Percentiles rank a stretch among this genome's conserved stretches.
phyloP scores from a whole-genome alignment of 805 yeast genomes.

The Myxozyma monticola region DNA sequence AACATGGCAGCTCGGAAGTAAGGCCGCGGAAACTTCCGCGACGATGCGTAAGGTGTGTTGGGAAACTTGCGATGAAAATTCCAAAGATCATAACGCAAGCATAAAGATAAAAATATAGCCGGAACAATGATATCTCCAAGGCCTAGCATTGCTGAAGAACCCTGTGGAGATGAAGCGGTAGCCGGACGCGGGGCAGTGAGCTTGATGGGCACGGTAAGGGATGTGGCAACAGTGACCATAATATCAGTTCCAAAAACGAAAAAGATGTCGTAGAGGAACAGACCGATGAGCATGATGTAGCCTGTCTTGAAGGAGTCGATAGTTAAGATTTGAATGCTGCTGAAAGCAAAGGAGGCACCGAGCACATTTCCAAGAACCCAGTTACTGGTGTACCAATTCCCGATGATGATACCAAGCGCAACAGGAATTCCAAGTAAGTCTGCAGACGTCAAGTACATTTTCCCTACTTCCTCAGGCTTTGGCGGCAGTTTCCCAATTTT shows the following conservation, averaged over 20 bases:
- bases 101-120: constrained; percentile 53
- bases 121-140: constrained; percentile 69
- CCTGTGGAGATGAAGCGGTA: constrained; percentile 16
- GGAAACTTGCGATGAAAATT: constrained; percentile 41
- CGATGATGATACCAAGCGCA: constrained; percentile 27
- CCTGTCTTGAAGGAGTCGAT: constrained; percentile 51
- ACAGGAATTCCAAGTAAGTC: constrained; percentile 25
- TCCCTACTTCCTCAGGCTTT: constrained; percentile 15
- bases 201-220: constrained; percentile 56
- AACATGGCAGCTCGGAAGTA: constrained; percentile 51
- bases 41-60: constrained; percentile 32
- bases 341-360: constrained; percentile 48
- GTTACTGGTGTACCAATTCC: constrained; percentile 38
- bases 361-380: constrained; percentile 52
- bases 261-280: constrained; percentile 63
- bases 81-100: constrained; percentile 56
- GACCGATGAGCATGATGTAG: constrained; percentile 46
- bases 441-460: constrained; percentile 21
- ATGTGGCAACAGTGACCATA: constrained; percentile 63
- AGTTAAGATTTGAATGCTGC: constrained; percentile 44
- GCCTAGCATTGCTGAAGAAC: constrained; percentile 47
- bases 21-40: constrained; percentile 42
- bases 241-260: constrained; percentile 65
- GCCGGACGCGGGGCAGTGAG: constrained; percentile 46
- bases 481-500: constrained; percentile 17